phyloP scores from a whole-genome alignment of 2,329 filamentous ascomycete genomes.

The Epichloe brachyelytri region DNA sequence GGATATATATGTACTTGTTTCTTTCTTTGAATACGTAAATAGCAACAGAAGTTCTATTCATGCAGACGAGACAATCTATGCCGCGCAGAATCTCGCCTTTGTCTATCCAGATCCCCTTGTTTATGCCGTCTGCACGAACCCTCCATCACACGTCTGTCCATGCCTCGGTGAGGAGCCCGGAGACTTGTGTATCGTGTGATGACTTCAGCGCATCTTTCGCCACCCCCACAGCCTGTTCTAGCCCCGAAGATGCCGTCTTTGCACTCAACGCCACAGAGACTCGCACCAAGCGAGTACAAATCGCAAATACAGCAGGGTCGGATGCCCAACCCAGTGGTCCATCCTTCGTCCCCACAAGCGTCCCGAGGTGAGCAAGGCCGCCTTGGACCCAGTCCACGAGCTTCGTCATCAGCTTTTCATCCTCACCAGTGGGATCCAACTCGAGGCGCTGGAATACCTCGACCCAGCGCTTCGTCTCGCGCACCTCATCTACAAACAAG shows the following conservation, averaged over 20 bases:
- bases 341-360: constrained; percentile 30
- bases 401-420: constrained; percentile 15
- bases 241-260: not conserved
- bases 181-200: constrained; percentile 10
- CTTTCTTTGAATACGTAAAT: too few species aligned
- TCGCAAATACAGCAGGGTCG: constrained; percentile 52
- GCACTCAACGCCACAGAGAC: constrained; percentile 22
- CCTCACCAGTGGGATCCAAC: constrained; percentile 9
- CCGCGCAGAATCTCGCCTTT: not conserved
- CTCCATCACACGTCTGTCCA: not conserved
- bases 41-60: too few species aligned
- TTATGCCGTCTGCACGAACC: not conserved
- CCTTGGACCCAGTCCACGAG: constrained; percentile 35
- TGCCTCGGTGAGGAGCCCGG: constrained; percentile 15
- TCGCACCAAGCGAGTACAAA: constrained; percentile 37
- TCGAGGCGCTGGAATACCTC: constrained; percentile 27
- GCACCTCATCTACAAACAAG: constrained; percentile 73
- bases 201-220: constrained; percentile 4
- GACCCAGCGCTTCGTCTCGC: constrained; percentile 61
- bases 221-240: constrained; percentile 7
- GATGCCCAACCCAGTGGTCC: constrained; percentile 63
- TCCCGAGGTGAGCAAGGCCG: constrained; percentile 33
- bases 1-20: too few species aligned
- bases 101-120: not conserved
- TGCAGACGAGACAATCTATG: too few species aligned